These are phyloP conservation scores for Claviceps maximensis DNA, from an alignment of 2,329 filamentous ascomycete species.

Conservation along the genomic window DNA sequence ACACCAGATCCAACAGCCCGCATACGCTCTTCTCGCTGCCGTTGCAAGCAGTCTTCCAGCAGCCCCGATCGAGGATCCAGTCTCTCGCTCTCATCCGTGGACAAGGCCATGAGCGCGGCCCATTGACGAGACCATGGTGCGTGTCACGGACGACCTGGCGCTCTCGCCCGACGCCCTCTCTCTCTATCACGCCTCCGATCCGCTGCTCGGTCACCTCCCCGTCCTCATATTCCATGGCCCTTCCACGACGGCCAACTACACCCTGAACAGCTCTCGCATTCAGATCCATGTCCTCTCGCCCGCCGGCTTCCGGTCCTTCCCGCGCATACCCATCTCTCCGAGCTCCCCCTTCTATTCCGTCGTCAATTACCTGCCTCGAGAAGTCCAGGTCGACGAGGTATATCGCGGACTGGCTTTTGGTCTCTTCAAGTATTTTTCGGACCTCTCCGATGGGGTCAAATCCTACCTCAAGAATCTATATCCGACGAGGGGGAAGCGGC, in stretches of 20 bases:
- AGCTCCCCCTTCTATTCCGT: conserved; percentile 84
- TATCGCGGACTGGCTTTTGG: conserved; percentile 86
- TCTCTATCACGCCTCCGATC: conserved; percentile 82
- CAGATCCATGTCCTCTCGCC: conserved; percentile 87
- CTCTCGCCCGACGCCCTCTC: conserved; percentile 70
- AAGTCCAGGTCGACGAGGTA: conserved; percentile 90
- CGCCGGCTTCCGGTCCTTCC: conserved; percentile 79
- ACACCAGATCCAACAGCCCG: neutral
- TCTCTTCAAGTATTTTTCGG: conserved; percentile 85
- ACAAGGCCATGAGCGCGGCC: conserved; percentile 12
- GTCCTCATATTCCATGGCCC: conserved; percentile 87
- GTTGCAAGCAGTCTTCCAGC: neutral
- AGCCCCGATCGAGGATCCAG: neutral
- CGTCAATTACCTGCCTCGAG: conserved; percentile 78
- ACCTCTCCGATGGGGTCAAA: conserved; percentile 69
- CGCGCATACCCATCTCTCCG: conserved; percentile 83
- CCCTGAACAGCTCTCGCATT: conserved; percentile 79
- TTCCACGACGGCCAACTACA: conserved; percentile 78
- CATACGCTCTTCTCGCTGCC: neutral
- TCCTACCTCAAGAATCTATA: conserved; percentile 49
- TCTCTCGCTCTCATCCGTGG: neutral
- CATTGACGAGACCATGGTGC: conserved; percentile 54
- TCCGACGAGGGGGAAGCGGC: conserved; percentile 40
- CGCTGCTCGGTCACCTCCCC: conserved; percentile 65
- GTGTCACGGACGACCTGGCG: conserved; percentile 63